Conservation (phyloP, 179 eudicot genomes). For the Carnegiea gigantea region DNA sequence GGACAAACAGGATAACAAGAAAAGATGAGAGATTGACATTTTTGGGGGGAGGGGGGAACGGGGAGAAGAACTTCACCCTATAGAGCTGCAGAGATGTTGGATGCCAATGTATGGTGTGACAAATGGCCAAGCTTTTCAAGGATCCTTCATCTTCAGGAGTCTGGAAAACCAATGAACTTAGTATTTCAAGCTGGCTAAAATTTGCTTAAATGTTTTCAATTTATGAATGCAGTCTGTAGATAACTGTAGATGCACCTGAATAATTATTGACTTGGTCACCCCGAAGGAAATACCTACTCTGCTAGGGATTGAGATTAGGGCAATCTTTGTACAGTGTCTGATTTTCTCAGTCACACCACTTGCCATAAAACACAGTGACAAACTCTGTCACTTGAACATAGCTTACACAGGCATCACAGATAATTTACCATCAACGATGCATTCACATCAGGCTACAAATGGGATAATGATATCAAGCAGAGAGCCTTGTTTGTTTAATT, state of each 20-base stretch:
- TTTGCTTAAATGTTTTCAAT: not conserved
- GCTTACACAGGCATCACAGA: not conserved
- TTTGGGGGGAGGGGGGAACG: too few species aligned
- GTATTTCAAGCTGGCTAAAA: not conserved
- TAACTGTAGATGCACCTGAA: not conserved
- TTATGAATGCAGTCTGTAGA: not conserved
- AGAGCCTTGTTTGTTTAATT: too few species aligned
- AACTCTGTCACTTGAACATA: not conserved
- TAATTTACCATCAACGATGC: not conserved
- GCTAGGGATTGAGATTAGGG: not conserved
- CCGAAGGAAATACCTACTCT: too few species aligned
- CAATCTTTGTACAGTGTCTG: not conserved
- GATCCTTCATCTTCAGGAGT: not conserved
- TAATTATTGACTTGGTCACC: too few species aligned
- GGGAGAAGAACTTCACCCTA: too few species aligned
- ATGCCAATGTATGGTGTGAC: too few species aligned
- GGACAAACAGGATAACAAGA: too few species aligned
- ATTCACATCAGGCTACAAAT: too few species aligned
- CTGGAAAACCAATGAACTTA: not conserved
- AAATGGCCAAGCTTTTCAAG: too few species aligned
- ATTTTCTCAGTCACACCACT: not conserved
- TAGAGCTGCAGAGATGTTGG: too few species aligned
- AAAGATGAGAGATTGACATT: too few species aligned
- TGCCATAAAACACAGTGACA: not conserved
- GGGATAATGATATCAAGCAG: not conserved